phyloP scores from a whole-genome alignment of 805 yeast species.

The Yarrowia sp. region DNA sequence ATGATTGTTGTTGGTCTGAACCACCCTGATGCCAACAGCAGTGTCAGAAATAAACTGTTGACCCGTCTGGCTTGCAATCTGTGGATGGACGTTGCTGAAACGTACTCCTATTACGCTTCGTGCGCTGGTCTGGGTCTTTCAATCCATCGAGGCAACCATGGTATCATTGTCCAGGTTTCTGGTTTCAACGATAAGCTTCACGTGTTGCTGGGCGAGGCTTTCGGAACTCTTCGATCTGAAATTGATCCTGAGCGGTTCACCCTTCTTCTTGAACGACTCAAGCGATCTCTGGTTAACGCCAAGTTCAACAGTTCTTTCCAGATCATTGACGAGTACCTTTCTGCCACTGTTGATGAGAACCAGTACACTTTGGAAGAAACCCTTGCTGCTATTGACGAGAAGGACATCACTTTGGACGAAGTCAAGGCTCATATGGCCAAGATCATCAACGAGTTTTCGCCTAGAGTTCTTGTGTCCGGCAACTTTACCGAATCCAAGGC shows the following conservation, averaged over 20 bases:
- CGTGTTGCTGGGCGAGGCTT: slow-evolving; percentile 1
- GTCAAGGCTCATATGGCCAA: slow-evolving; percentile 1
- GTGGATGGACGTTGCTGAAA: slow-evolving; percentile 26
- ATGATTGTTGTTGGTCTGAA: not conserved
- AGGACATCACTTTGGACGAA: slow-evolving; percentile 17
- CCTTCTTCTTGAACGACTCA: slow-evolving; percentile 3
- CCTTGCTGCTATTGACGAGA: slow-evolving; percentile 72
- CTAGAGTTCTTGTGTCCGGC: slow-evolving; percentile 7
- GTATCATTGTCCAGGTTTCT: slow-evolving; percentile 4
- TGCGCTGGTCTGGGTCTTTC: not conserved
- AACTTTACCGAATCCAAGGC: slow-evolving; percentile 10
- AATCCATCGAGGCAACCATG: not conserved
- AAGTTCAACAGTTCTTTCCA: slow-evolving; percentile 15
- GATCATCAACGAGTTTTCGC: not conserved
- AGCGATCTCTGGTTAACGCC: not conserved
- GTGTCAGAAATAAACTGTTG: not conserved
- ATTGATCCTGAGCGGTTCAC: slow-evolving; percentile 12
- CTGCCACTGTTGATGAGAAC: not conserved
- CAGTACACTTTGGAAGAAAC: slow-evolving; percentile 58
- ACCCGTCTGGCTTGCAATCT: slow-evolving; percentile 5
- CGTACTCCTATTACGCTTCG: slow-evolving; percentile 16
- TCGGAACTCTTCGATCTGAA: not conserved
- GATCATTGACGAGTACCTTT: slow-evolving; percentile 1
- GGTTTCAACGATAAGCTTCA: slow-evolving; percentile 22
- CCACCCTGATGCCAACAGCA: not conserved